A percentile compares a stretch with the other conserved stretches of the same genome.
These are phyloP conservation scores for Podosphaera leucotricha DNA, from an alignment of 2,329 filamentous ascomycete species.

Conservation along the genomic window DNA sequence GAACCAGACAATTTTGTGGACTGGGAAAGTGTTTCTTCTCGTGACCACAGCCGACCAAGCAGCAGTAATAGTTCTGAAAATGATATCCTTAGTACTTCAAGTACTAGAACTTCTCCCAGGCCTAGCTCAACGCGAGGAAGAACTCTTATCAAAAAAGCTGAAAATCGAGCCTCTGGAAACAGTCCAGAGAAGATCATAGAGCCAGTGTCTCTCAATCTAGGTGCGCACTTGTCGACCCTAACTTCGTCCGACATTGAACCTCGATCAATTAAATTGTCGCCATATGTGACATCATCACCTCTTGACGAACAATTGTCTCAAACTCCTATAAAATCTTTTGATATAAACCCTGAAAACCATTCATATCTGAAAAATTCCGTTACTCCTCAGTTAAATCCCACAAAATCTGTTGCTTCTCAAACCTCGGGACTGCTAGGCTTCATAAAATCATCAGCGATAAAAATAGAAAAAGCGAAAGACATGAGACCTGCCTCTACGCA, in stretches of 20 bases:
- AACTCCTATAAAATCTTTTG: too few species aligned
- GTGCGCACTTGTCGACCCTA: slow-evolving; percentile 64
- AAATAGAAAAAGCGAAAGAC: slow-evolving; percentile 13
- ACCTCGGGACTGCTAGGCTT: slow-evolving; percentile 39
- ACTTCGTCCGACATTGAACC: slow-evolving; percentile 34
- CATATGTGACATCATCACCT: too few species aligned
- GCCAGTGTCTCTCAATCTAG: slow-evolving; percentile 39
- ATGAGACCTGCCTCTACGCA: slow-evolving; percentile 38
- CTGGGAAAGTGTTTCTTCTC: slow-evolving; percentile 35
- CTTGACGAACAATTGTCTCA: too few species aligned
- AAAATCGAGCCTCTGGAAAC: slow-evolving; percentile 25
- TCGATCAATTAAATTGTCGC: slow-evolving; percentile 38
- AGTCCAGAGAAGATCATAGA: slow-evolving; percentile 20
- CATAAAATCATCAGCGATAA: slow-evolving; percentile 31
- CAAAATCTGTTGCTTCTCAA: slow-evolving; percentile 43
- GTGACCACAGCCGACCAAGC: slow-evolving; percentile 26
- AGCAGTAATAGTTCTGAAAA: slow-evolving; percentile 31
- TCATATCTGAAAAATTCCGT: too few species aligned
- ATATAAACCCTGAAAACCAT: too few species aligned
- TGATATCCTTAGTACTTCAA: slow-evolving; percentile 32
- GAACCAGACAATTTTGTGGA: slow-evolving; percentile 53
- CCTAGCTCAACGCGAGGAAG: slow-evolving; percentile 30
- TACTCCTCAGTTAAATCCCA: slow-evolving; percentile 16
- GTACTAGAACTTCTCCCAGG: slow-evolving; percentile 32
- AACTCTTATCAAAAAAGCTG: slow-evolving; percentile 28